Percentiles rank a stretch among this genome's conserved stretches.
These are phyloP conservation scores for Chaetomium sp. DNA, from an alignment of 2,329 filamentous ascomycete species.

Conservation along the genomic window DNA sequence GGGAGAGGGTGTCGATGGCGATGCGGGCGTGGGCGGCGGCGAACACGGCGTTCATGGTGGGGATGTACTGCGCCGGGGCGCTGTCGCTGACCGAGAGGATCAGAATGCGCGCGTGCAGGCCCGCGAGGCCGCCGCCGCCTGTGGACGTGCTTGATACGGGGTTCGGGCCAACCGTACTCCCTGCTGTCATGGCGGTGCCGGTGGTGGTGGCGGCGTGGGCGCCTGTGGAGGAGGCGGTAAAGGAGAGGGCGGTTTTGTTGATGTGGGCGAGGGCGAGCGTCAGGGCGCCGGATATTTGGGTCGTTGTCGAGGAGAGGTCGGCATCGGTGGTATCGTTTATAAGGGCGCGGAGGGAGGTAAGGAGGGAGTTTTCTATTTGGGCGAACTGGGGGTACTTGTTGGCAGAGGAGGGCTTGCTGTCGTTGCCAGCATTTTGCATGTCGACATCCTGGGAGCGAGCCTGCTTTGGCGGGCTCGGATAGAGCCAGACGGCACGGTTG, in stretches of 20 bases:
- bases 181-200: conserved; percentile 36
- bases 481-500: conserved; percentile 85
- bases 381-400: conserved; percentile 96
- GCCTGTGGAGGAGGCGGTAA: conserved; percentile 58
- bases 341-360: conserved; percentile 72
- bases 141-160: conserved; percentile 42
- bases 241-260: conserved; percentile 74
- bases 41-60: conserved; percentile 98
- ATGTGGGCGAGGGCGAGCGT: conserved; percentile 89
- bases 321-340: conserved; percentile 66
- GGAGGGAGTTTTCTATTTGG: conserved; percentile 78
- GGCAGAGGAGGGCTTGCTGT: conserved; percentile 50
- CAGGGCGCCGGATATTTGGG: conserved; percentile 86
- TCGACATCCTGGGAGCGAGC: conserved; percentile 50
- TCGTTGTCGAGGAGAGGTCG: conserved; percentile 77
- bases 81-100: conserved; percentile 85
- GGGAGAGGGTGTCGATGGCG: conserved; percentile 87
- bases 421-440: conserved; percentile 52
- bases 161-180: conserved; percentile 31
- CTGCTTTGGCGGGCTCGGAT: conserved; percentile 58
- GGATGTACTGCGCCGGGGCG: conserved; percentile 90
- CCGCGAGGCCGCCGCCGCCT: conserved; percentile 43
- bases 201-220: conserved; percentile 36
- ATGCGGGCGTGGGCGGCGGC: conserved; percentile 86
- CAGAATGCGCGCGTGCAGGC: conserved; percentile 79